These are phyloP conservation scores for Plantago rigida DNA, from an alignment of 305 asterid species.

Conservation along the genomic window DNA sequence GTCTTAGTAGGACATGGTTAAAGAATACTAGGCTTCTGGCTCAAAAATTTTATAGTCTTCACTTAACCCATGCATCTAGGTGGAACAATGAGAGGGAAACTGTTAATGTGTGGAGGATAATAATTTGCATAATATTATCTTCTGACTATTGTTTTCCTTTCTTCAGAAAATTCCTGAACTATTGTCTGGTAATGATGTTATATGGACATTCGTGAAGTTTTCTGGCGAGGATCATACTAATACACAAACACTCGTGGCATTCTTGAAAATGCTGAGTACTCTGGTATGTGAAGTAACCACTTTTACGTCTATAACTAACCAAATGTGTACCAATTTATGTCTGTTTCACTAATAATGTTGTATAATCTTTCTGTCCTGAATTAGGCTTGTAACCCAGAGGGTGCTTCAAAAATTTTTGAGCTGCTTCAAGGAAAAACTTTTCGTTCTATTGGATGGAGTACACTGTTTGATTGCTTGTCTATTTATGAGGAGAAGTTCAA, in stretches of 20 bases:
- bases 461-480: constrained; percentile 73
- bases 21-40: too few species aligned
- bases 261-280: constrained; percentile 78
- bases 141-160: constrained; percentile 20
- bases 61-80: too few species aligned
- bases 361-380: constrained; percentile 29
- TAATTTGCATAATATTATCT: too few species aligned
- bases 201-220: constrained; percentile 95
- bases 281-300: constrained; percentile 50
- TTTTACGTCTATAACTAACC: constrained; percentile 2
- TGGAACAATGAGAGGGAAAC: not conserved
- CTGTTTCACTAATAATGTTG: constrained; percentile 19
- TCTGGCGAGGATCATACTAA: constrained; percentile 95
- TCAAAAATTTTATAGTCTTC: too few species aligned
- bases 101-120: not conserved
- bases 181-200: constrained; percentile 74
- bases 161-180: constrained; percentile 85
- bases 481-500: constrained; percentile 84
- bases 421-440: constrained; percentile 81
- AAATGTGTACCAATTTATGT: not conserved
- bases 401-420: constrained; percentile 87
- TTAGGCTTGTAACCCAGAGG: constrained; percentile 81
- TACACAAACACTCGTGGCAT: constrained; percentile 89
- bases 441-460: constrained; percentile 85
- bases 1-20: too few species aligned